Evolutionary conservation across 140 eudicot species (phyloP).

Genomic region (Senecio squalidus): DNA sequence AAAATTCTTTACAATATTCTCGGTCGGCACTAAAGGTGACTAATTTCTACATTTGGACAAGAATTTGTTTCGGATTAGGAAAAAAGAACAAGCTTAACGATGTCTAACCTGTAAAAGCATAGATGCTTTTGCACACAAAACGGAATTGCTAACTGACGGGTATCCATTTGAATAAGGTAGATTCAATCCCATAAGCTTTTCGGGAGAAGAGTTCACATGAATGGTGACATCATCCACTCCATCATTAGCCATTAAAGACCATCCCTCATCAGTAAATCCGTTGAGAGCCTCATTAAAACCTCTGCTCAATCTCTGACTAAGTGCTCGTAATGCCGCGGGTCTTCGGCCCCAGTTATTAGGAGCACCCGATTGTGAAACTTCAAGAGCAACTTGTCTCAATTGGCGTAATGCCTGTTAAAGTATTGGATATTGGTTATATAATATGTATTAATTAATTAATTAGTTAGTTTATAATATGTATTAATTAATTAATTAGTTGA

Average conservation of each 20-base stretch:
- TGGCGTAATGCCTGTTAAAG: constrained; percentile 58
- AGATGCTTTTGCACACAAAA: constrained; percentile 87
- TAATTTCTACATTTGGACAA: neutral
- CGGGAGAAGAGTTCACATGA: constrained; percentile 48
- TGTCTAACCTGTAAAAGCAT: constrained; percentile 76
- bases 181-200: constrained; percentile 39
- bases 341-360: constrained; percentile 39
- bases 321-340: constrained; percentile 70
- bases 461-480: neutral
- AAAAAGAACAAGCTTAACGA: neutral
- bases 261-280: constrained; percentile 84
- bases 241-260: constrained; percentile 73
- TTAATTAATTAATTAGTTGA: neutral
- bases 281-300: constrained; percentile 92
- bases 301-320: constrained; percentile 72
- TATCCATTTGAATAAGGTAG: constrained; percentile 21
- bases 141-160: constrained; percentile 22
- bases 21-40: neutral
- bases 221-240: constrained; percentile 77
- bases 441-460: neutral
- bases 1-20: too few relatives aligned
- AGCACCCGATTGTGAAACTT: constrained; percentile 36
- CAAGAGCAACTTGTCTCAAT: constrained; percentile 67
- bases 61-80: neutral
- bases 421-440: neutral